phyloP scores from a whole-genome alignment of 306 rosid genomes.

The Calophaca sinica region DNA sequence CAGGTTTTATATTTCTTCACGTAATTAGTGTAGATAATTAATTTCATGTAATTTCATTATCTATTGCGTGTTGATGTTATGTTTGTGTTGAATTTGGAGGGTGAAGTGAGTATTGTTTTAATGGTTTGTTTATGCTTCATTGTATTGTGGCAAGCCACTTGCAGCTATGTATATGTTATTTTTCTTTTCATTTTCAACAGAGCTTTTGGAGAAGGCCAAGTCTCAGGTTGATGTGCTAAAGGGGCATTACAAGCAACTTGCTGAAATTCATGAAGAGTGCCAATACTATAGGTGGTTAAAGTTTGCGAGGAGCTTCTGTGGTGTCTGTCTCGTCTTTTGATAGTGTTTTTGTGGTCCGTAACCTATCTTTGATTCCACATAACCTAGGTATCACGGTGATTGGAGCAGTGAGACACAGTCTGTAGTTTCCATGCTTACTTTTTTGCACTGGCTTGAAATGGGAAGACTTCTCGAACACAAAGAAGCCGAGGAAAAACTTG shows the following conservation, averaged over 20 bases:
- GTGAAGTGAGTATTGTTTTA: background rate
- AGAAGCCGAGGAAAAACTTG: constrained; percentile 82
- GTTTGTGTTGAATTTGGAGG: background rate
- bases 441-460: constrained; percentile 92
- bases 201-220: constrained; percentile 81
- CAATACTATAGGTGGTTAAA: constrained; percentile 68
- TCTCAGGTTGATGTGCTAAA: constrained; percentile 71
- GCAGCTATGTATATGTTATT: background rate
- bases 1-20: background rate
- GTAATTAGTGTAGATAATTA: background rate
- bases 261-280: constrained; percentile 65
- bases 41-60: background rate
- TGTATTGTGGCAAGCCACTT: background rate
- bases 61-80: background rate
- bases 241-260: constrained; percentile 73
- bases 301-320: background rate
- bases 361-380: background rate
- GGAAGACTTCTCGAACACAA: constrained; percentile 79
- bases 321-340: background rate
- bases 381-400: constrained; percentile 83
- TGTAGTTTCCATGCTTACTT: constrained; percentile 83
- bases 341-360: constrained; percentile 28
- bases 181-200: constrained; percentile 45
- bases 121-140: constrained; percentile 20
- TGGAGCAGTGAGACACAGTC: constrained; percentile 94